phyloP scores from a whole-genome alignment of 1,139 yeast genomes.

The Suhomyces atakaporum region DNA sequence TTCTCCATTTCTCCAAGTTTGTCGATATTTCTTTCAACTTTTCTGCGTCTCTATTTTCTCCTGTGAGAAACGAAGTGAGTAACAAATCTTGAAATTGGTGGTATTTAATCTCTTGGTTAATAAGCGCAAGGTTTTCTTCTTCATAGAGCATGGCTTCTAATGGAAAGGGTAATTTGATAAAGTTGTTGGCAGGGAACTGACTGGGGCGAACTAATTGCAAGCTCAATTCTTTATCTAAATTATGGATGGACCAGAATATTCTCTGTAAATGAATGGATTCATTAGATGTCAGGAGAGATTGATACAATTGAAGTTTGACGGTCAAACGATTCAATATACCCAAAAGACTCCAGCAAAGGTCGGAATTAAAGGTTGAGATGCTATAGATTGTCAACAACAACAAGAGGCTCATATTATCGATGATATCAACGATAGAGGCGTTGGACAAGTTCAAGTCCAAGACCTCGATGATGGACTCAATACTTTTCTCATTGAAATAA shows the following conservation, averaged over 20 bases:
- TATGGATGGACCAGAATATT: constrained; percentile 43
- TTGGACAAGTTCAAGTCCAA: constrained; percentile 32
- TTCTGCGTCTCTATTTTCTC: constrained; percentile 7
- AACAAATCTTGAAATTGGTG: constrained; percentile 23
- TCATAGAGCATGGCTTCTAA: constrained; percentile 13
- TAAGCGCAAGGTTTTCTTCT: constrained; percentile 24
- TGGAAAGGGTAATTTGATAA: constrained; percentile 20
- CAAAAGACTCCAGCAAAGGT: constrained; percentile 37
- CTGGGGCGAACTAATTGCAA: constrained; percentile 36
- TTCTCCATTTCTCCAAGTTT: constrained; percentile 42
- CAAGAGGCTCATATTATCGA: constrained; percentile 28
- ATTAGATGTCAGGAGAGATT: constrained; percentile 3
- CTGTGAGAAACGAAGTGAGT: constrained; percentile 14
- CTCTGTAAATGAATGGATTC: constrained; percentile 19
- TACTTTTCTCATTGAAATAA: constrained; percentile 35
- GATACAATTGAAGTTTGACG: constrained; percentile 27
- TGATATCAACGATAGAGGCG: constrained; percentile 20
- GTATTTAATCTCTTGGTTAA: constrained; percentile 25
- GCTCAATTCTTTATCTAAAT: constrained; percentile 43
- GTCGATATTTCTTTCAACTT: constrained; percentile 24
- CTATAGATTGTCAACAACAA: constrained; percentile 36
- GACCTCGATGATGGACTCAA: constrained; percentile 38
- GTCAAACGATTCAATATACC: constrained; percentile 37
- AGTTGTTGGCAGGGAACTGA: constrained; percentile 31
- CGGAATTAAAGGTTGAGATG: constrained; percentile 29